Conservation (phyloP, 2,329 filamentous ascomycete genomes). For the Aotearoamyces nothofagi region DNA sequence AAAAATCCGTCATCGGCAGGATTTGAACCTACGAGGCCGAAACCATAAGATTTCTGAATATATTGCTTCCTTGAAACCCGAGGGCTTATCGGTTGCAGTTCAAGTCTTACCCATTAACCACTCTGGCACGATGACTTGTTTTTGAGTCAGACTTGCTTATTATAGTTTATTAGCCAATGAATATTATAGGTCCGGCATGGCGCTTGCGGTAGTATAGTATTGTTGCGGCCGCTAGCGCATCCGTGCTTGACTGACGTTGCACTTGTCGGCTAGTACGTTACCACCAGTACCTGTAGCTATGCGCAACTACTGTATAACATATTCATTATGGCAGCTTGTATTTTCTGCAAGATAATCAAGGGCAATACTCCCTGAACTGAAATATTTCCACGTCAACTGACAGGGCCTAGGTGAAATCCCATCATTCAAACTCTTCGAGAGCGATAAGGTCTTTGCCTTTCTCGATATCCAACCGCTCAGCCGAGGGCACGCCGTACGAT, state of each 20-base stretch:
- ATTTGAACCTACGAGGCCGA: conserved; percentile 2
- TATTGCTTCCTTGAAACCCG: not conserved
- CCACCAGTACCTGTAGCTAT: too few relatives aligned
- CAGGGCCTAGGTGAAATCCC: conserved; percentile 68
- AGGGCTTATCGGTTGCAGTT: too few relatives aligned
- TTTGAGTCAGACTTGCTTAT: too few relatives aligned
- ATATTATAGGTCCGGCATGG: too few relatives aligned
- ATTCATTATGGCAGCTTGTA: conserved; percentile 52
- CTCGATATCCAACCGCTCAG: conserved; percentile 89
- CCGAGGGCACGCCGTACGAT: conserved; percentile 71
- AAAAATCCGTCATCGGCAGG: conserved; percentile 1
- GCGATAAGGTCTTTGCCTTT: conserved; percentile 84
- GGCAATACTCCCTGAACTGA: conserved; percentile 30
- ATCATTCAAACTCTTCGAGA: conserved; percentile 91
- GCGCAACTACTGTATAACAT: conserved; percentile 20
- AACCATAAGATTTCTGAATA: conserved; percentile 2
- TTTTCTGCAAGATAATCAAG: conserved; percentile 98
- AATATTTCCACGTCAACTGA: conserved; percentile 1
- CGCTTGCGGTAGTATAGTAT: too few relatives aligned
- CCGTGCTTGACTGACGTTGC: too few relatives aligned
- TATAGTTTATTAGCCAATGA: too few relatives aligned
- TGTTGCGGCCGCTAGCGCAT: too few relatives aligned
- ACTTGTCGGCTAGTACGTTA: too few relatives aligned
- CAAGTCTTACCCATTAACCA: conserved; percentile 6
- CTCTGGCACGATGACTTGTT: conserved; percentile 5